Evolutionary conservation across 148 eudicot genomes (phyloP), one percentile per base, ranked within the genome.

Genomic region (Polygonum aviculare): DNA sequence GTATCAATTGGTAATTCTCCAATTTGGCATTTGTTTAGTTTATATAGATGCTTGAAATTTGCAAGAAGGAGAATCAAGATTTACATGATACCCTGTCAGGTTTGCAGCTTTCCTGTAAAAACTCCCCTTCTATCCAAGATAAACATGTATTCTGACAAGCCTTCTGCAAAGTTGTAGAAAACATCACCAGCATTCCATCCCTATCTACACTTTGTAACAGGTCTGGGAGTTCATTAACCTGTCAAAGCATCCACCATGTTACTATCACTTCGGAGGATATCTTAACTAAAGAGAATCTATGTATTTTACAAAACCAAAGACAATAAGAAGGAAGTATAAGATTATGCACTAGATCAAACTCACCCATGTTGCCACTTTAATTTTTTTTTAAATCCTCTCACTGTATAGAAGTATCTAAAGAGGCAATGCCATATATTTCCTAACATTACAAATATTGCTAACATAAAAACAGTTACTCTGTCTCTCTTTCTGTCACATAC

Each of bases 41-140:
- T 19, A 74, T 39, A 74, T 75, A 12, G 31, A 80, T 50, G 49
- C 14, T 31, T 60, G 12, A 79, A 21, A 67, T 44, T 36, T 41
- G 47, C 39, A 55, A 75, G 47, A 72, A 72, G 50, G 75, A 72
- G 15, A 72, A n/a, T 72, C 54, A 72, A 10, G 52, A 45, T 47
- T 67, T n/a, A 33, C 78, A 80, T 31, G 74, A 82, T 86, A 88
- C 98, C 97, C 79, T 86, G 77, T 92, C 84, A 76, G 84, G 74
- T 78, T 73, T 86, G 60, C 83, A 76, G 72, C 83, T 80, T 82
- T 84, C 82, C 47, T 82, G 75, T 69, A 74, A 69, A 78, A 89
- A 85, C 81, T 95, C 97, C 81, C 87, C 86, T 78, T 85, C 91
- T 82, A 95, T 85, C 98, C 98, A 95, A 72, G 84, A 82, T 76